Evolutionary conservation across 305 asterid species (phyloP).

Genomic region (Fraxinus greggii): DNA sequence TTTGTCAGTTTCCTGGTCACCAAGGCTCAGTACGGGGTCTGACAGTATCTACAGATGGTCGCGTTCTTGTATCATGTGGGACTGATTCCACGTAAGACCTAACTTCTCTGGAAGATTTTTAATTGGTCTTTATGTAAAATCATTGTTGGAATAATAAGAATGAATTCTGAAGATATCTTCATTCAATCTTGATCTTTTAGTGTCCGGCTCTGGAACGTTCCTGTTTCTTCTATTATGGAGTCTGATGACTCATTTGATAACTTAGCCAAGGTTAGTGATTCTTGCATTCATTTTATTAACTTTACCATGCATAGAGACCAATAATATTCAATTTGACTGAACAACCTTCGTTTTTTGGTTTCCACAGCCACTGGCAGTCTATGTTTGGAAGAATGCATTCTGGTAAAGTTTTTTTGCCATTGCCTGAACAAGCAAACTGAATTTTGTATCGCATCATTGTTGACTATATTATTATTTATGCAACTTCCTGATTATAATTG

Average conservation of each 20-base stretch:
- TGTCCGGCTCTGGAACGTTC: conserved; percentile 90
- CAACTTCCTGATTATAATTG: background rate
- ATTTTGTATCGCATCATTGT: background rate
- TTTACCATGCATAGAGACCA: conserved; percentile 14
- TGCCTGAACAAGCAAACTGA: background rate
- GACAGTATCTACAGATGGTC: conserved; percentile 84
- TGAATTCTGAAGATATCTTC: conserved; percentile 11
- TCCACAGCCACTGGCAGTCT: conserved; percentile 71
- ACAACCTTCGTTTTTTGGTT: conserved; percentile 23
- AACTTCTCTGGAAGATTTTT: conserved; percentile 14
- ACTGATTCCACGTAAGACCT: conserved; percentile 84
- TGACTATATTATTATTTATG: background rate
- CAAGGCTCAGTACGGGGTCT: conserved; percentile 88
- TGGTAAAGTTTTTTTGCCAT: conserved; percentile 46
- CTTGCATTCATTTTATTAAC: conserved; percentile 15
- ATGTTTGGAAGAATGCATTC: conserved; percentile 81
- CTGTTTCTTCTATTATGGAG: conserved; percentile 53
- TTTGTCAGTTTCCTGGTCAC: conserved; percentile 92
- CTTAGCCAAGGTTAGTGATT: conserved; percentile 50
- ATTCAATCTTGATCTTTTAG: conserved; percentile 40
- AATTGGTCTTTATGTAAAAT: background rate
- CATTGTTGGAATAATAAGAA: background rate
- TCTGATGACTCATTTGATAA: conserved; percentile 37
- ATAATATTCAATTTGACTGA: conserved; percentile 25
- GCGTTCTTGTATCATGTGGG: conserved; percentile 75